phyloP scores from a whole-genome alignment of 2,329 filamentous ascomycete species.

The Neocatenulostroma microsporum region DNA sequence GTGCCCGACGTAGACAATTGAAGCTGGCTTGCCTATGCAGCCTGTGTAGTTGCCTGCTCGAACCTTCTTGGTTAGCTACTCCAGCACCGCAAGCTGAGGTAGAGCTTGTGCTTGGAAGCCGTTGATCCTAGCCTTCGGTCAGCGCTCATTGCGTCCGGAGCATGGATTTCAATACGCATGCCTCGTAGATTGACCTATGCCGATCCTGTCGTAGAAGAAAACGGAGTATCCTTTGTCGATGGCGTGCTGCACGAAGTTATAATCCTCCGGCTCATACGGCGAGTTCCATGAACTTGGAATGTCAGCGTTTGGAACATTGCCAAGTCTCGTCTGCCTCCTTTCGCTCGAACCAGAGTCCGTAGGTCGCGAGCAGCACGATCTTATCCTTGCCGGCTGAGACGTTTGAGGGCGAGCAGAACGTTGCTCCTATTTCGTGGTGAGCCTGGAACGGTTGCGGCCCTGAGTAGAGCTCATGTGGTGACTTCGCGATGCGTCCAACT shows the following conservation, averaged over 20 bases:
- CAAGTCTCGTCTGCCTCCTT: too few relatives aligned
- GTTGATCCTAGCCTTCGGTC: background rate
- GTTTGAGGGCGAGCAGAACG: slow-evolving; percentile 4
- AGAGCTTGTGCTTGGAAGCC: background rate
- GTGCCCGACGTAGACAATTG: background rate
- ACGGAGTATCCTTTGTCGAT: background rate
- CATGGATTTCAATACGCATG: too few relatives aligned
- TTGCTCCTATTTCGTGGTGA: background rate
- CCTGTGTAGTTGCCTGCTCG: background rate
- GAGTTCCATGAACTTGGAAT: too few relatives aligned
- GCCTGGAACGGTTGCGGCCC: background rate
- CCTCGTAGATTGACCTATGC: background rate
- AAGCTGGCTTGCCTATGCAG: background rate
- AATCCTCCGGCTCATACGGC: slow-evolving; percentile 3
- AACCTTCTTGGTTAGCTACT: background rate
- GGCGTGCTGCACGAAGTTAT: slow-evolving; percentile 3
- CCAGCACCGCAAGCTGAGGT: background rate
- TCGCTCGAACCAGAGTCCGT: background rate
- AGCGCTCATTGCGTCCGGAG: too few relatives aligned
- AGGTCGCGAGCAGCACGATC: slow-evolving; percentile 3
- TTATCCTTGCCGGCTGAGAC: slow-evolving; percentile 2
- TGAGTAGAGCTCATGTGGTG: background rate
- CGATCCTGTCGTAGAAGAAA: slow-evolving; percentile 1
- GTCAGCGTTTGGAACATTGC: too few relatives aligned
- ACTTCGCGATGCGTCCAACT: too few relatives aligned